phyloP scores from a whole-genome alignment of 495 filamentous ascomycete genomes.

The Hamigera avellanea region DNA sequence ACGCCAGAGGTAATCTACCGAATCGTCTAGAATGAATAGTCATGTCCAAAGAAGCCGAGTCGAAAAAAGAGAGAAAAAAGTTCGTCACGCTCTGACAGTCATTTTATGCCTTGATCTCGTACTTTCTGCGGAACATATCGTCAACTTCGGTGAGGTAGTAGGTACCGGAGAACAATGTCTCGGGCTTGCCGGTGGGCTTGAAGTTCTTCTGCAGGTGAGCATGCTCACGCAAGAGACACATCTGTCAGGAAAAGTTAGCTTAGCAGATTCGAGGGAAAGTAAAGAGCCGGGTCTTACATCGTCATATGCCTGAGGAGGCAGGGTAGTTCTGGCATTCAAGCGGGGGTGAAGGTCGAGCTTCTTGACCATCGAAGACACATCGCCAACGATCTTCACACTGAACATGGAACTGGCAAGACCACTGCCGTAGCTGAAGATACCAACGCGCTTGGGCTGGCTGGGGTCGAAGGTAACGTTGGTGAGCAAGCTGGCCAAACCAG shows the following conservation, averaged over 20 bases:
- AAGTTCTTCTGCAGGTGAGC: constrained; percentile 91
- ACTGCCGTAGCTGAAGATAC: constrained; percentile 89
- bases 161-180: constrained; percentile 63
- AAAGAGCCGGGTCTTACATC: constrained; percentile 55
- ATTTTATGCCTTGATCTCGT: constrained; percentile 73
- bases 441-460: constrained; percentile 77
- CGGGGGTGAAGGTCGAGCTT: constrained; percentile 70
- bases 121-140: constrained; percentile 88
- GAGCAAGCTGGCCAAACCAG: constrained; percentile 67
- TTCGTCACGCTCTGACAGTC: no score
- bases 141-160: constrained; percentile 90
- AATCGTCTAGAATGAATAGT: constrained; percentile 1
- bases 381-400: constrained; percentile 72
- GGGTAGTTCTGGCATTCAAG: constrained; percentile 55
- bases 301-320: constrained; percentile 80
- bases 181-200: constrained; percentile 62
- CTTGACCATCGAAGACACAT: constrained; percentile 62
- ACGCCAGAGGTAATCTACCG: neutral
- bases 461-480: constrained; percentile 56
- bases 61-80: constrained; percentile 7
- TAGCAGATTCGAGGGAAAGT: neutral
- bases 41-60: constrained; percentile 21
- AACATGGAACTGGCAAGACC: constrained; percentile 86
- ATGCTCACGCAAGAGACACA: constrained; percentile 88
- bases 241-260: constrained; percentile 34